Percentiles rank a stretch among this genome's conserved stretches.
Conservation (phyloP, 192 early-diverging fungal species). For the Backusella mclennaniae region DNA sequence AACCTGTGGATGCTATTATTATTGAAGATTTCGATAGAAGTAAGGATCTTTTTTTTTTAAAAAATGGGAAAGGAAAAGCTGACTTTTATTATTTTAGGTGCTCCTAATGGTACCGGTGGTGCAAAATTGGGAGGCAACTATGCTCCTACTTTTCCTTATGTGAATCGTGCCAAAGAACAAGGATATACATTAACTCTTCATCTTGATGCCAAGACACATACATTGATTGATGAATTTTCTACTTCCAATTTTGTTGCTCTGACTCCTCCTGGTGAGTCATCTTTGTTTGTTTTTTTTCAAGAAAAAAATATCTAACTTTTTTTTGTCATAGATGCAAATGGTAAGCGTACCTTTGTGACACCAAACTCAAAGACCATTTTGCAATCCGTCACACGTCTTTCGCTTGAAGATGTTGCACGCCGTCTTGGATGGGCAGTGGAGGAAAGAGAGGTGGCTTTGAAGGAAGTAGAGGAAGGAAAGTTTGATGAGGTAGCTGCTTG, state of each 20-base stretch:
- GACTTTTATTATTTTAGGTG: slow-evolving; percentile 24
- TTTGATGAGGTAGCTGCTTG: slow-evolving; percentile 71
- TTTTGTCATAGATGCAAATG: slow-evolving; percentile 17
- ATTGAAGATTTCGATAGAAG: slow-evolving; percentile 67
- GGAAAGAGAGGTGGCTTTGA: slow-evolving; percentile 48
- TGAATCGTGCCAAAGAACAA: slow-evolving; percentile 54
- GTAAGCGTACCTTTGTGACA: slow-evolving; percentile 61
- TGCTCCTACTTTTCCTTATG: slow-evolving; percentile 62
- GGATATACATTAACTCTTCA: slow-evolving; percentile 72
- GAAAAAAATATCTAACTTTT: neutral
- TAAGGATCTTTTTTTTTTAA: slow-evolving; percentile 1
- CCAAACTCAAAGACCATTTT: slow-evolving; percentile 61
- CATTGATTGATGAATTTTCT: slow-evolving; percentile 73
- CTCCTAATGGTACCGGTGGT: slow-evolving; percentile 55
- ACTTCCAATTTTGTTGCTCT: slow-evolving; percentile 78
- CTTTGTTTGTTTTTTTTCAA: neutral
- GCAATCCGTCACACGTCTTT: slow-evolving; percentile 67
- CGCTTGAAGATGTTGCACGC: slow-evolving; percentile 56
- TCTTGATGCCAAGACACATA: slow-evolving; percentile 62
- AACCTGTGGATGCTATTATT: slow-evolving; percentile 64
- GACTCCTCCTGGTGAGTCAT: slow-evolving; percentile 45
- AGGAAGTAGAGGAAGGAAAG: slow-evolving; percentile 51
- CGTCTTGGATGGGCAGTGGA: slow-evolving; percentile 65
- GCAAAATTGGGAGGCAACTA: slow-evolving; percentile 78
- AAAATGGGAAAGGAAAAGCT: too few relatives aligned